Evolutionary conservation across 2,329 filamentous ascomycete genomes (phyloP).

Genomic region (Aschersonia sp.): DNA sequence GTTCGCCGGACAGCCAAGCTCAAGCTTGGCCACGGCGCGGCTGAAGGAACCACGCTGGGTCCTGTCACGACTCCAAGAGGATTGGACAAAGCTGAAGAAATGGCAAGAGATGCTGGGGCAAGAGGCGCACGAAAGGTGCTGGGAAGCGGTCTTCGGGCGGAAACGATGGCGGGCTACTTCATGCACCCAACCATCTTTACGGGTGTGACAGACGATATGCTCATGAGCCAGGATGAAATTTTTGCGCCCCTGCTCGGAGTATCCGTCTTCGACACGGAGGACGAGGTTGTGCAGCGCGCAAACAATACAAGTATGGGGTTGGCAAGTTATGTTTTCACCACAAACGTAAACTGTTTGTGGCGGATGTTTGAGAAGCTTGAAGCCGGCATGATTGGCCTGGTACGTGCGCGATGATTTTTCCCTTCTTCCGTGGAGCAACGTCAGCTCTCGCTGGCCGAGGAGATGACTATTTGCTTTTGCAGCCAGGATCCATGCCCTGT

Average conservation of each 20-base stretch:
- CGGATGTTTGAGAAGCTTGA: constrained; percentile 34
- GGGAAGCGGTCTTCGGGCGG: constrained; percentile 36
- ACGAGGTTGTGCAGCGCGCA: constrained; percentile 51
- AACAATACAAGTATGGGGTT: constrained; percentile 55
- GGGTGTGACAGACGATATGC: constrained; percentile 52
- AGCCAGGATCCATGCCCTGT: background rate
- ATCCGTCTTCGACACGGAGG: constrained; percentile 54
- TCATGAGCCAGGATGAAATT: constrained; percentile 52
- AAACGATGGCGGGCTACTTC: constrained; percentile 41
- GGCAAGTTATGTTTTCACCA: constrained; percentile 56
- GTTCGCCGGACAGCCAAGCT: constrained; percentile 35
- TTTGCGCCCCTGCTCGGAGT: constrained; percentile 58
- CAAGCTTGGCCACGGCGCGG: constrained; percentile 45
- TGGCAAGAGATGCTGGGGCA: constrained; percentile 41
- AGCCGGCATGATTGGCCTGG: constrained; percentile 21
- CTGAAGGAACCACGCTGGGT: constrained; percentile 18
- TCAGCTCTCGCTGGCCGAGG: background rate
- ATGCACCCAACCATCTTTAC: constrained; percentile 55
- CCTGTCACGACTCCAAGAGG: constrained; percentile 19
- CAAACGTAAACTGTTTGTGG: constrained; percentile 24
- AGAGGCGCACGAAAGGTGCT: constrained; percentile 42
- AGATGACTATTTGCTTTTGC: background rate
- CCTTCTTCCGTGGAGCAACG: background rate
- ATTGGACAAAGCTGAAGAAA: constrained; percentile 24
- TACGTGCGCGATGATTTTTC: constrained; percentile 9